These are phyloP conservation scores for Ceratocystis lukuohia DNA, from an alignment of 2,329 filamentous ascomycete genomes.

Conservation along the genomic window DNA sequence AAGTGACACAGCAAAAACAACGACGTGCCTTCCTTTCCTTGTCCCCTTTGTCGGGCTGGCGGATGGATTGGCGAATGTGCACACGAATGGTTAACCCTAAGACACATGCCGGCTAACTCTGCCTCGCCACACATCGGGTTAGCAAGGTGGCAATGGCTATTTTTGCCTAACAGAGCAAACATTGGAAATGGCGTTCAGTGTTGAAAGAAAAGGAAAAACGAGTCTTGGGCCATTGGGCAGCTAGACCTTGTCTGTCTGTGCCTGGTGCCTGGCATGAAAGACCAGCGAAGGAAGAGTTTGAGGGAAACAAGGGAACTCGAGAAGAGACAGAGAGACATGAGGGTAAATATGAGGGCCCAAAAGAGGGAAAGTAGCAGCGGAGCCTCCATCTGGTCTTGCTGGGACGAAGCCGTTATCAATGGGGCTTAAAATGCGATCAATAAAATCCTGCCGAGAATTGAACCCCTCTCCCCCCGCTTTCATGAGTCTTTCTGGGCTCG, in stretches of 20 bases:
- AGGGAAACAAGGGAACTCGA: background rate
- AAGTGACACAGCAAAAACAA: constrained; percentile 5
- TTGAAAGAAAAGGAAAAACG: background rate
- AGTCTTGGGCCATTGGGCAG: too few relatives aligned
- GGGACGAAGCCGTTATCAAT: background rate
- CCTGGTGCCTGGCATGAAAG: background rate
- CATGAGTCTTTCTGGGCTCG: background rate
- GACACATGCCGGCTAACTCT: background rate
- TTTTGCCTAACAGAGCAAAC: background rate
- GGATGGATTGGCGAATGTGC: background rate
- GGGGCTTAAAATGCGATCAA: background rate
- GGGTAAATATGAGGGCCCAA: background rate
- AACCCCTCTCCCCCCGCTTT: background rate
- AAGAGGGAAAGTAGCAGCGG: background rate
- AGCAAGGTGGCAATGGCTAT: background rate
- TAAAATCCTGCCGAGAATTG: background rate
- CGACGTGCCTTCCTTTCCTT: constrained; percentile 1
- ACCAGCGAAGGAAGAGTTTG: background rate
- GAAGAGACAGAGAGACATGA: background rate
- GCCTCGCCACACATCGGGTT: background rate
- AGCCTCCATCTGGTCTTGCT: background rate
- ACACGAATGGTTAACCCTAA: background rate
- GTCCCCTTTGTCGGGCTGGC: background rate
- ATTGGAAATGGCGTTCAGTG: background rate
- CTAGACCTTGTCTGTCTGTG: background rate